Evolutionary conservation across 1,284 basidiomycete species (phyloP).

Genomic region (Rhizoctonia solani): DNA sequence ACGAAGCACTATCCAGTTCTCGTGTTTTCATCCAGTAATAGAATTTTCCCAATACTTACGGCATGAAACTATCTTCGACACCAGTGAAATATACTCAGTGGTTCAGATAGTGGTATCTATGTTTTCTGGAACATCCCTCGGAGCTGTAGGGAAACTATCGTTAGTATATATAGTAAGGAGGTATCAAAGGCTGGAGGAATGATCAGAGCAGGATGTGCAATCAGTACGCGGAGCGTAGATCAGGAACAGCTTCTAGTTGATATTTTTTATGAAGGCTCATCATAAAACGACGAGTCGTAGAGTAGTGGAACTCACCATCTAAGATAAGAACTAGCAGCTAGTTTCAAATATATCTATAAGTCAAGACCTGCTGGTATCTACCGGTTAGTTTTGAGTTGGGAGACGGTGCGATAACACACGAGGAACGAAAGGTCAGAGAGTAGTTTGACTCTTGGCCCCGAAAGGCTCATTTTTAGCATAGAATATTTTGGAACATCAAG

Average conservation of each 20-base stretch:
- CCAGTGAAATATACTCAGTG: background rate
- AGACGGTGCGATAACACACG: background rate
- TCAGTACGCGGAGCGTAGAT: constrained; percentile 28
- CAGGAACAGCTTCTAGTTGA: constrained; percentile 36
- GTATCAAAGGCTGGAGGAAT: background rate
- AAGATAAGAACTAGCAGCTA: background rate
- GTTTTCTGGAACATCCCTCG: background rate
- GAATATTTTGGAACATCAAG: constrained; percentile 33
- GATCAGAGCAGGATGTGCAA: constrained; percentile 33
- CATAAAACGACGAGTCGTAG: background rate
- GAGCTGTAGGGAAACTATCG: too few relatives aligned
- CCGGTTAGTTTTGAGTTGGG: background rate
- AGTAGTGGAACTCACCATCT: background rate
- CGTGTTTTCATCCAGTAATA: constrained; percentile 2
- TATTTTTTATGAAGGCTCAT: constrained; percentile 28
- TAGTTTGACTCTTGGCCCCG: constrained; percentile 28
- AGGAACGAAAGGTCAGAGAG: background rate
- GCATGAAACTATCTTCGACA: too few relatives aligned
- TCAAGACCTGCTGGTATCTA: background rate
- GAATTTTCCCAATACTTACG: too few relatives aligned
- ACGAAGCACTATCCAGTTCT: constrained; percentile 13
- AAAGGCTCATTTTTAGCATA: constrained; percentile 34
- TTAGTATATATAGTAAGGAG: too few relatives aligned
- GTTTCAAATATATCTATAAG: too few relatives aligned
- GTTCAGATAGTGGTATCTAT: background rate